These are phyloP conservation scores for Pseudevernia furfuracea DNA, from an alignment of 495 filamentous ascomycete species.

Conservation along the genomic window DNA sequence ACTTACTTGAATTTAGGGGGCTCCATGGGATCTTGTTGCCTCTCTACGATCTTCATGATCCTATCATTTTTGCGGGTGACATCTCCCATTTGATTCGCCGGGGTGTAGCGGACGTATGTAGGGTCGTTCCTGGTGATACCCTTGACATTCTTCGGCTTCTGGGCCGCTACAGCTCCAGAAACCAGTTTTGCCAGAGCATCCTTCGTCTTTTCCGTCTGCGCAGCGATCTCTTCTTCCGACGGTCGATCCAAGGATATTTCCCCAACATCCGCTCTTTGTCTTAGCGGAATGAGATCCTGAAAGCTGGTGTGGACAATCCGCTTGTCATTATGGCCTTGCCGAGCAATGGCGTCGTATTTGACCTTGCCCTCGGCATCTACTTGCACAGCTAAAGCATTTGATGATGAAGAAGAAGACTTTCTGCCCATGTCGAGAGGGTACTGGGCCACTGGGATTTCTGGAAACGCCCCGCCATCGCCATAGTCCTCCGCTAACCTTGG, in stretches of 20 bases:
- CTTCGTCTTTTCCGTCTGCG: constrained; percentile 79
- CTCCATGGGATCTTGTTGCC: constrained; percentile 94
- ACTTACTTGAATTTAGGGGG: constrained; percentile 82
- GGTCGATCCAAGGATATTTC: constrained; percentile 87
- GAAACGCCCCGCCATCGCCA: constrained; percentile 93
- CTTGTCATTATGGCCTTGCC: constrained; percentile 75
- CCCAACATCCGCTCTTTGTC: constrained; percentile 88
- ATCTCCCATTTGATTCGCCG: constrained; percentile 95
- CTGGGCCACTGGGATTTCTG: constrained; percentile 87
- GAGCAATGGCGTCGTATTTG: constrained; percentile 93
- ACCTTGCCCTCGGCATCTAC: constrained; percentile 88
- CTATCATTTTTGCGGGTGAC: constrained; percentile 79
- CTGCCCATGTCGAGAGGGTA: constrained; percentile 94
- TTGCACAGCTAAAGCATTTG: constrained; percentile 84
- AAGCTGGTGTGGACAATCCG: constrained; percentile 89
- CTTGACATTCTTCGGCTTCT: constrained; percentile 93
- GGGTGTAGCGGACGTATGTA: constrained; percentile 92
- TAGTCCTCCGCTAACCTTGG: constrained; percentile 82
- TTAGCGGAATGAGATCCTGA: constrained; percentile 90
- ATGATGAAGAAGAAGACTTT: constrained; percentile 58
- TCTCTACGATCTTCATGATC: constrained; percentile 96
- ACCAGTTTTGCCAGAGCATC: constrained; percentile 76
- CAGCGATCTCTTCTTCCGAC: constrained; percentile 72
- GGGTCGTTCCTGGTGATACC: constrained; percentile 68
- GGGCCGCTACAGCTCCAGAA: constrained; percentile 74